Evolutionary conservation across 2,329 filamentous ascomycete species (phyloP), one percentile per base, ranked within the genome.

Genomic region (Gaeumannomyces sp.): DNA sequence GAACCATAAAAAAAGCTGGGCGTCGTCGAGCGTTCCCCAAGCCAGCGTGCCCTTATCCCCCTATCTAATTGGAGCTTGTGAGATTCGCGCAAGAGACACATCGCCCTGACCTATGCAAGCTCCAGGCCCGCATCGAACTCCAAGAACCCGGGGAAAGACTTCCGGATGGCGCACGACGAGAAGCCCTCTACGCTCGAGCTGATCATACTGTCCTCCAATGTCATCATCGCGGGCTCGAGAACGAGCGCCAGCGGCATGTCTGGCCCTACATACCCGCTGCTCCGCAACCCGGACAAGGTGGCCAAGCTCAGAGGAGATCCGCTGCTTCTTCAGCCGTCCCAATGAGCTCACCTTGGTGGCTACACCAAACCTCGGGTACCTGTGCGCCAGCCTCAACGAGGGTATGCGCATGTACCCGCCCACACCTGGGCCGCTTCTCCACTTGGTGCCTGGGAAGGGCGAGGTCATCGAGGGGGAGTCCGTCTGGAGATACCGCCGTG

Each of bases 151-250:
- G 58, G 58, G 28, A 16, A 31, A 14, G 58, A 31, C 28, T 60
- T 33, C 14, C 19, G 29, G 28, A 33, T 19, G 28, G 58, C 29
- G 58, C 28, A 28, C 58, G 28, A 22, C 16, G 33, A n/a, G 7
- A 31, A 60, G 58, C 28, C 33, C 19, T 60, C 58, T 31, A 33
- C 29, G 27, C 28, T 33, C 16, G 58, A 31, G 58, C 28, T 13
- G 16, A 13, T 60, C 58, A 31, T 60, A 25, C 58, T 60, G 28
- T 31, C 7, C 58, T 31, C 16, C 58, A 60, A 60, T 25, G 67
- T 70, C 63, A 78, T 80, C 33, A 77, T 80, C 38, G 80, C 79
- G 1, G 80, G 80, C 22, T 79, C 77, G 31, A 80, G 83, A 65
- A 83, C 81, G 0, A 80, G 79, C 5, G 79, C 79, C 2, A 81